Evolutionary conservation across 2,329 filamentous ascomycete genomes (phyloP), one percentile per base, ranked within the genome.

Genomic region (Sporothrix inflata): DNA sequence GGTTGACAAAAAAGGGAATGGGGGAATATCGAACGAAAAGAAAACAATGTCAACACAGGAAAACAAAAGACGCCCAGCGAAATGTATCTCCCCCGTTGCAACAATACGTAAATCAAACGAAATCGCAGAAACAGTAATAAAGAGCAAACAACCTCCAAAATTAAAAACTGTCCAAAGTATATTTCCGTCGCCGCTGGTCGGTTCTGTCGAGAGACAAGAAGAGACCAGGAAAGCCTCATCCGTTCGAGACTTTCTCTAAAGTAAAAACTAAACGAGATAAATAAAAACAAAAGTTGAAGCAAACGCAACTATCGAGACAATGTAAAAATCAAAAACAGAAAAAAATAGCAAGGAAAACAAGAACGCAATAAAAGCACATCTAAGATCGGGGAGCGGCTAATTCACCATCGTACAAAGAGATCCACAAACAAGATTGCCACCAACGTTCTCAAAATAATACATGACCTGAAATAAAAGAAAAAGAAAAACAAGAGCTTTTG

Each of bases 401-500:
- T 27, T 67, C 45, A 67, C 65, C 65, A 67, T 51, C 65, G 65
- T 67, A 67, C 65, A 67, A 21, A 12, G 34, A 45, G 45, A 21
- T 24, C 19, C 45, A 53, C 45, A 16, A 51, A 27, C 51, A 47
- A 6, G 12, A 47, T 14, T 12, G 38, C 66, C 61, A 27, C 61
- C n/a, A 14, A 11, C 65, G n/a, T 47, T 51, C 65, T 51, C n/a
- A 53, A 38, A 53, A 60, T 42, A 69, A 47, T 65, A 65, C 60
- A 65, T 65, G 38, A 45, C 38, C 38, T 45, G n/a, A 38, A 38
- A 38, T 21, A 45, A 63, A 12, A 40, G 30, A 53, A 19, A 60
- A 12, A 38, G 21, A 55, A 38, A 69, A 69, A 60, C n/a, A 69
- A 57, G 19, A 68, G 55, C 61, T 65, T 71, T 71, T 66, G 47